Percentiles rank a stretch among this genome's conserved stretches.
phyloP scores from a whole-genome alignment of 2,329 filamentous ascomycete genomes.

The Verticillium nonalfalfae region DNA sequence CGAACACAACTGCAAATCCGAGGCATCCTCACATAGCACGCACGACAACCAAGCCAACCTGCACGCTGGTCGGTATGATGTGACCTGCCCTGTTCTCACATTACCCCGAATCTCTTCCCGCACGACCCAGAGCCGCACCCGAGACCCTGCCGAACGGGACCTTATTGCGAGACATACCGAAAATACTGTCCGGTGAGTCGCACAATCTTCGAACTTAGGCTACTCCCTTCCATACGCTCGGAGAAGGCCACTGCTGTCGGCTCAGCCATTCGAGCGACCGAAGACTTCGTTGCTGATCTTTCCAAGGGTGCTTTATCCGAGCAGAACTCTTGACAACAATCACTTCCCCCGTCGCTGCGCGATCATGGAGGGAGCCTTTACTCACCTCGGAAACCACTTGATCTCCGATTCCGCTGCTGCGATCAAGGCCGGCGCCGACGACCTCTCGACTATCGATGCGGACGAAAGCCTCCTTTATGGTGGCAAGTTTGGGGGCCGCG shows the following conservation, averaged over 20 bases:
- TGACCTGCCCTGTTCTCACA: conserved; percentile 7
- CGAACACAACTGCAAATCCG: neutral
- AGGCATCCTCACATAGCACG: neutral
- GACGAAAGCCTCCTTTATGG: conserved; percentile 79
- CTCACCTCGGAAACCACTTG: conserved; percentile 79
- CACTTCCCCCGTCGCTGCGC: conserved; percentile 2
- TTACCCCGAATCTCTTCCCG: conserved; percentile 11
- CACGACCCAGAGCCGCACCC: conserved; percentile 11
- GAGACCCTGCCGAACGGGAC: conserved; percentile 11
- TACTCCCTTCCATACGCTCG: neutral
- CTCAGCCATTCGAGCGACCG: neutral
- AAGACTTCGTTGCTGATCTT: neutral
- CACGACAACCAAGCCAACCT: neutral
- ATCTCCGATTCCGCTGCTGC: conserved; percentile 78
- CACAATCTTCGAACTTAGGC: neutral
- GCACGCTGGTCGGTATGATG: conserved; percentile 10
- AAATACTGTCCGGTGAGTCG: neutral
- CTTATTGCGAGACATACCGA: neutral
- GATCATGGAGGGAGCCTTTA: conserved; percentile 81
- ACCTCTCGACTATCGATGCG: conserved; percentile 61
- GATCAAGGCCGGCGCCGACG: conserved; percentile 82
- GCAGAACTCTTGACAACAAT: neutral
- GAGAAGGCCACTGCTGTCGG: too few species aligned
- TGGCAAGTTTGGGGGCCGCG: conserved; percentile 51
- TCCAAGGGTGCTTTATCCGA: neutral